Evolutionary conservation across 345 rosid genomes (phyloP).

Genomic region (Salix udensis): DNA sequence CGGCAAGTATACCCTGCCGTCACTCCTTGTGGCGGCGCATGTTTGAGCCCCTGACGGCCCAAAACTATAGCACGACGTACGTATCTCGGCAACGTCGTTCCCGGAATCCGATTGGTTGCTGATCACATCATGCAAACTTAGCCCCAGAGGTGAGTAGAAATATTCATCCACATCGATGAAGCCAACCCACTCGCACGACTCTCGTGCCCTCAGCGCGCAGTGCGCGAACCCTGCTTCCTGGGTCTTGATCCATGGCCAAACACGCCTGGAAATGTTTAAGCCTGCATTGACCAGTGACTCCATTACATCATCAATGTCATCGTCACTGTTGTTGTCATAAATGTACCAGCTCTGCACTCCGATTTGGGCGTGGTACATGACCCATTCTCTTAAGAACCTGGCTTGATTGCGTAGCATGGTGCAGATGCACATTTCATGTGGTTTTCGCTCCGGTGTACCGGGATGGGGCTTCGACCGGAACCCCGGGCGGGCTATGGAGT

Average conservation of each 20-base stretch:
- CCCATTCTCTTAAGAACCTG: slow-evolving; percentile 65
- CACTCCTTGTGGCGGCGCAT: slow-evolving; percentile 47
- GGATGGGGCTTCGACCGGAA: neutral
- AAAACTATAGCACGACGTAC: slow-evolving; percentile 59
- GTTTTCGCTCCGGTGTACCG: slow-evolving; percentile 17
- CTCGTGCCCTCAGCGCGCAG: slow-evolving; percentile 65
- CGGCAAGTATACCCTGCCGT: slow-evolving; percentile 72
- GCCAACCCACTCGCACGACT: slow-evolving; percentile 70
- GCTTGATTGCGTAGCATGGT: slow-evolving; percentile 81
- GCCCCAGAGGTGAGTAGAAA: slow-evolving; percentile 46
- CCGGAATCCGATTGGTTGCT: slow-evolving; percentile 25
- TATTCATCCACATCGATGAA: slow-evolving; percentile 83
- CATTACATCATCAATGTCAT: slow-evolving; percentile 40
- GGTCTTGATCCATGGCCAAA: slow-evolving; percentile 91
- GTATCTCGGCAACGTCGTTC: slow-evolving; percentile 43
- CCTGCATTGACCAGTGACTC: slow-evolving; percentile 24
- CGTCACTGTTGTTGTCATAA: slow-evolving; percentile 87
- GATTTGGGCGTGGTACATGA: slow-evolving; percentile 66
- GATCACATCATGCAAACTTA: slow-evolving; percentile 28
- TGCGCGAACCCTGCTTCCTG: slow-evolving; percentile 88
- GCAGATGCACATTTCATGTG: slow-evolving; percentile 61
- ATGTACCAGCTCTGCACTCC: slow-evolving; percentile 76
- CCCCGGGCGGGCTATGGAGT: slow-evolving; percentile 52
- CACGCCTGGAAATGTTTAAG: slow-evolving; percentile 49
- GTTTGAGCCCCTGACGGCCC: slow-evolving; percentile 68